A percentile compares a stretch with the other conserved stretches of the same genome.
Evolutionary conservation across 176 grass and related monocot species (phyloP).

Genomic region (Oryza officinalis): DNA sequence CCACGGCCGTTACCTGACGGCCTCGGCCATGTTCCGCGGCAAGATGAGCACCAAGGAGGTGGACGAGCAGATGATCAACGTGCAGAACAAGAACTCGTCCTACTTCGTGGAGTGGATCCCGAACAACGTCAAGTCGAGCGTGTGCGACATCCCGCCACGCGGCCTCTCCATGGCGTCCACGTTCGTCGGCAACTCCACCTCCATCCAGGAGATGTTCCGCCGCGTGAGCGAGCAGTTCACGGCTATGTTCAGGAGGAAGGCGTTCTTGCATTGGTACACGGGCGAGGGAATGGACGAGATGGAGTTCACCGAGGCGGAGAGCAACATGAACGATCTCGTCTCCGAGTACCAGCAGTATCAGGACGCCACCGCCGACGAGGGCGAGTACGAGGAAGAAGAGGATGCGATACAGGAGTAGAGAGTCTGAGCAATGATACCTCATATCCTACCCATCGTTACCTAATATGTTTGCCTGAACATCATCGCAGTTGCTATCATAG

Average conservation of each 20-base stretch:
- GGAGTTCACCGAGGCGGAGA: constrained; percentile 77
- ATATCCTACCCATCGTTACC: not conserved
- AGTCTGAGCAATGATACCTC: not conserved
- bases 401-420: constrained; percentile 29
- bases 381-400: constrained; percentile 40
- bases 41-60: constrained; percentile 97
- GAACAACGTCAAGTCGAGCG: constrained; percentile 73
- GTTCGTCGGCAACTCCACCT: constrained; percentile 76
- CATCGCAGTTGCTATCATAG: not conserved
- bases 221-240: constrained; percentile 82
- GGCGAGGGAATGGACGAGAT: constrained; percentile 95
- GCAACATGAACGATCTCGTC: constrained; percentile 62
- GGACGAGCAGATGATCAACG: constrained; percentile 79
- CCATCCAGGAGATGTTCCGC: constrained; percentile 83
- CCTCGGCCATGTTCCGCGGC: constrained; percentile 76
- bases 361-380: constrained; percentile 45
- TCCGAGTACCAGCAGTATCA: constrained; percentile 63
- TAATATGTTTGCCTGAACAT: not conserved
- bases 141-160: constrained; percentile 67
- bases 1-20: constrained; percentile 74
- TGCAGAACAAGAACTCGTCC: constrained; percentile 85
- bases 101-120: constrained; percentile 89
- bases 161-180: constrained; percentile 73
- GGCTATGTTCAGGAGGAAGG: constrained; percentile 90
- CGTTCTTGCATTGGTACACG: constrained; percentile 88